Percentiles rank a stretch among this genome's conserved stretches.
These are phyloP conservation scores for Trypanosomatidae sp. DNA, from an alignment of 208 protist species.

Conservation along the genomic window DNA sequence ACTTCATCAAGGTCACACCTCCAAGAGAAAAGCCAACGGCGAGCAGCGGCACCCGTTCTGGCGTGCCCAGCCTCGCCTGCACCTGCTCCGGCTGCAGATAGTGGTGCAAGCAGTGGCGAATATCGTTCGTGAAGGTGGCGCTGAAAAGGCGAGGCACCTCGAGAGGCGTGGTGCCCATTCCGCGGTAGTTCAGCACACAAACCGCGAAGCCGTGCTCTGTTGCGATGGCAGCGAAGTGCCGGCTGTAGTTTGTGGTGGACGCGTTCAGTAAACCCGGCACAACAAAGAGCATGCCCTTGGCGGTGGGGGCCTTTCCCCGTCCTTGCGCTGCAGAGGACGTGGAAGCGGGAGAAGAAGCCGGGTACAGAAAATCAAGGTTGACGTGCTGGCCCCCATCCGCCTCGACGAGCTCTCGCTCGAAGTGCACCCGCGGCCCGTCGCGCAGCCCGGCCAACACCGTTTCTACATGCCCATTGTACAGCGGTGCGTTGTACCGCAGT, in stretches of 20 bases:
- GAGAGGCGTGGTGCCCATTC: conserved; percentile 51
- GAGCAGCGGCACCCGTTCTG: conserved; percentile 40
- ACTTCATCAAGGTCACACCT: conserved; percentile 62
- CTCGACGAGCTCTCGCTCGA: conserved; percentile 35
- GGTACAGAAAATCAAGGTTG: conserved; percentile 45
- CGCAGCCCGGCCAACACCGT: conserved; percentile 42
- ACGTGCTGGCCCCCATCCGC: conserved; percentile 41
- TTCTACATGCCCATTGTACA: conserved; percentile 56
- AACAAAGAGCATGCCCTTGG: conserved; percentile 47
- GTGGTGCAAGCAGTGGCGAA: conserved; percentile 34
- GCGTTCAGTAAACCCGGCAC: conserved; percentile 58
- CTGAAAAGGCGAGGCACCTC: conserved; percentile 48
- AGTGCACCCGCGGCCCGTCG: conserved; percentile 20
- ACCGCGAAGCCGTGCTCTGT: conserved; percentile 19
- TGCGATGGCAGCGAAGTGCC: conserved; percentile 26
- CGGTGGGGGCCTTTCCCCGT: conserved; percentile 1
- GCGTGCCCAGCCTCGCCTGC: conserved; percentile 27
- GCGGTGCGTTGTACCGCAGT: conserved; percentile 38
- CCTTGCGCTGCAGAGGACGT: neutral
- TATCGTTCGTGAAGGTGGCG: conserved; percentile 53
- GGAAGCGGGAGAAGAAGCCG: neutral
- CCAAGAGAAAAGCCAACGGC: conserved; percentile 64
- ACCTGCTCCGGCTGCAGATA: conserved; percentile 31
- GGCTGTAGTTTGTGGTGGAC: conserved; percentile 47
- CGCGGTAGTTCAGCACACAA: conserved; percentile 53